phyloP scores from a whole-genome alignment of 1,139 yeast genomes.

The Sugiyamaella xylanicola region DNA sequence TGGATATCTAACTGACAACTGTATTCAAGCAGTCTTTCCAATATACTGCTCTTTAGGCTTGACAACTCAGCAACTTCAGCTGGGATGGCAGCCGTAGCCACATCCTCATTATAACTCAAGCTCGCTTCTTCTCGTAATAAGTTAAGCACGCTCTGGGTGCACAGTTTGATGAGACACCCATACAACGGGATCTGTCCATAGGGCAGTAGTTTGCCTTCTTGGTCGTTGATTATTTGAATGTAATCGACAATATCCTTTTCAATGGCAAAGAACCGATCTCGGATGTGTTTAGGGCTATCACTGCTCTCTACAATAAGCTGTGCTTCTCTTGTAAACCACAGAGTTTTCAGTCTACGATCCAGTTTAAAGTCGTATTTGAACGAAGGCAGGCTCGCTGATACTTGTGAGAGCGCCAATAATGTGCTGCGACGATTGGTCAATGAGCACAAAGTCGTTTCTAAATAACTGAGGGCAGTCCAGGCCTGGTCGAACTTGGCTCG shows the following conservation, averaged over 20 bases:
- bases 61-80: background rate
- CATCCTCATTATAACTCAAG: background rate
- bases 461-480: conserved; percentile 9
- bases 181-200: conserved; percentile 18
- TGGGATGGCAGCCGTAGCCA: background rate
- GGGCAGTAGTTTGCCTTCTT: conserved; percentile 18
- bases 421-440: conserved; percentile 11
- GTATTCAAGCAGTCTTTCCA: conserved; percentile 14
- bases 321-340: conserved; percentile 10
- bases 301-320: conserved; percentile 7
- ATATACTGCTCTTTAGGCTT: background rate
- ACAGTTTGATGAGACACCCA: conserved; percentile 13
- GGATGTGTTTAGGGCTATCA: background rate
- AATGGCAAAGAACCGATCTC: background rate
- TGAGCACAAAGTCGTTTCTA: conserved; percentile 12
- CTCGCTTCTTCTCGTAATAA: background rate
- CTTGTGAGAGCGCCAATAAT: background rate
- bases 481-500: conserved; percentile 2
- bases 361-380: conserved; percentile 14
- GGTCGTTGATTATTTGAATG: conserved; percentile 3
- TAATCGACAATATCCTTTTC: conserved; percentile 16
- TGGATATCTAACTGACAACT: conserved; percentile 10
- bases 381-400: background rate
- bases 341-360: conserved; percentile 6
- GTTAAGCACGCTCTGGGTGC: conserved; percentile 15